phyloP scores from a whole-genome alignment of 2,329 filamentous ascomycete species.

The Fusarium incarnatum region DNA sequence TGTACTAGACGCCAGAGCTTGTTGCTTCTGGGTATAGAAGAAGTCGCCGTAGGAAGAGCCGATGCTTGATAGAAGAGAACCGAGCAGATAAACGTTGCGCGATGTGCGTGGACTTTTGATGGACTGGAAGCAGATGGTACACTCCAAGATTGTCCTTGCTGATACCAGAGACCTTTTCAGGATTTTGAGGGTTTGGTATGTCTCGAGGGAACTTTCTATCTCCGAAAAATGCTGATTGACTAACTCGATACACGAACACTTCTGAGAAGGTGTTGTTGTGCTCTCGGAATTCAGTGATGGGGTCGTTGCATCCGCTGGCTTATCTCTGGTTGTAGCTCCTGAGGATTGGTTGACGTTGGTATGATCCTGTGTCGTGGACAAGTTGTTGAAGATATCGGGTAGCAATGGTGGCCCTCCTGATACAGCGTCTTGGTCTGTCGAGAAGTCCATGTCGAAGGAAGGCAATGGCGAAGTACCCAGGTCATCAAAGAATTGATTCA shows the following conservation, averaged over 20 bases:
- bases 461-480: background rate
- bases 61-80: slow-evolving; percentile 3
- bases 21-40: slow-evolving; percentile 18
- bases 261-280: background rate
- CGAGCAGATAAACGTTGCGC: background rate
- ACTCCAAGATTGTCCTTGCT: slow-evolving; percentile 4
- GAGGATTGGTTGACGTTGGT: background rate
- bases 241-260: slow-evolving; percentile 9
- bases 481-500: slow-evolving; percentile 20
- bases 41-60: slow-evolving; percentile 18
- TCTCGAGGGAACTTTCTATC: slow-evolving; percentile 13
- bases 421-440: background rate
- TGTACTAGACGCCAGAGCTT: background rate
- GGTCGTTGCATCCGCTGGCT: background rate
- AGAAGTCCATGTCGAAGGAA: slow-evolving; percentile 2
- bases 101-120: slow-evolving; percentile 17
- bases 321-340: background rate
- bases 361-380: background rate
- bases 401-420: background rate
- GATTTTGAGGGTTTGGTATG: slow-evolving; percentile 14
- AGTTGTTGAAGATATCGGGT: background rate
- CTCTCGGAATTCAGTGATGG: background rate
- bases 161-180: slow-evolving; percentile 10
- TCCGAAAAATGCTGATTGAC: slow-evolving; percentile 16
- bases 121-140: slow-evolving; percentile 11